Evolutionary conservation across 108 stramenopile species (phyloP), one percentile per base, ranked within the genome.

Genomic region (Schizochytrium sp.): DNA sequence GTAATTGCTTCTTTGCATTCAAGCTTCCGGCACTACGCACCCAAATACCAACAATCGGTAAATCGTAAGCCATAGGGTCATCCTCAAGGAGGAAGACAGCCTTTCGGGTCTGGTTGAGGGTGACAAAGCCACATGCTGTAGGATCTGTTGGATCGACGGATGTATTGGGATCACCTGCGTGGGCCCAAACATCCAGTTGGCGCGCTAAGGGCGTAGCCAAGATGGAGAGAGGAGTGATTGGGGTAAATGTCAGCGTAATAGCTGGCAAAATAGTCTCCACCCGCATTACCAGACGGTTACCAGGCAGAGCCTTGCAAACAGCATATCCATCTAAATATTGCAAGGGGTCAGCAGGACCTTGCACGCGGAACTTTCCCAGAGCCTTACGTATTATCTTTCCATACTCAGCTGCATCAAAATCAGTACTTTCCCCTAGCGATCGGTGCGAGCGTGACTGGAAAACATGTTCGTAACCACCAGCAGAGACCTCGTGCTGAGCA

Each of bases 81-180:
- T 83, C 76, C 55, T 83, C 76, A 0, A 83, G 28, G 40, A 83
- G 76, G 47, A 83, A 83, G 50, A 83, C 76, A 83, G 53, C 76
- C 55, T 83, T 83, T 10, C 76, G 76, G n/a, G 53, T 83, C 28
- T 83, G 76, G 47, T 83, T 83, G 0, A 83, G 28, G 10, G 76
- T 83, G 76, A 83, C 53, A 55, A 83, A 83, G 76, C 76, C 76
- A 40, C 76, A 83, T 7, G 76, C 76, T 5, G 76, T 83, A n/a
- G 76, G 76, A 53, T 83, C 76, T 17, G 47, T 38, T 40, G 76
- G 76, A 40, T 83, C 3, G 0, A 83, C 2, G 47, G 50, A 3
- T 28, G 3, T 42, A 7, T 15, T 69, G 2, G 64, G 1, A 0
- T 44, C 64, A 38, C 42, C 64, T 8, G 19, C 28, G 28, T 28